Percentiles rank a stretch among this genome's conserved stretches.
These are phyloP conservation scores for Apophysomyces sp. DNA, from an alignment of 371 early-diverging fungal genomes.

Conservation along the genomic window DNA sequence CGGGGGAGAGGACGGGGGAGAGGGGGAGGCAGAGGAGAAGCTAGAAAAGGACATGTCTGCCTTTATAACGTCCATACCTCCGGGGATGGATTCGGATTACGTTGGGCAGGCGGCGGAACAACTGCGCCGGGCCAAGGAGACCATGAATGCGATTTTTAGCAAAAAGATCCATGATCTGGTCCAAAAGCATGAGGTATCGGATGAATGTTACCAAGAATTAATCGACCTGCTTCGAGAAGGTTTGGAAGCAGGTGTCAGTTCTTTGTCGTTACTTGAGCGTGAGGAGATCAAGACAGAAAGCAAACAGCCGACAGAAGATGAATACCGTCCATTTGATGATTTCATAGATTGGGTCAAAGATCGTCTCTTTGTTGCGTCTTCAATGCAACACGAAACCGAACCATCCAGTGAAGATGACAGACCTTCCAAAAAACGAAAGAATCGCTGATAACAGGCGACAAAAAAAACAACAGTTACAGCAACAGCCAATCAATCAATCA, in stretches of 20 bases:
- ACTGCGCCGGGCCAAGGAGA: neutral
- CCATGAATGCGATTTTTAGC: neutral
- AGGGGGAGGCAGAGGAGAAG: neutral
- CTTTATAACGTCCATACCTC: neutral
- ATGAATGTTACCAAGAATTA: neutral
- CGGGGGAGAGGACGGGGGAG: neutral
- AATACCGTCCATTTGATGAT: neutral
- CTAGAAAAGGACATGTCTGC: neutral
- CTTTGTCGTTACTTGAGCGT: neutral
- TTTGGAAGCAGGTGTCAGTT: neutral
- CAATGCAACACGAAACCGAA: no score
- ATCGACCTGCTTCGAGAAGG: neutral
- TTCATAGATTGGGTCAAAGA: neutral
- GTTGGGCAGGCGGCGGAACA: neutral
- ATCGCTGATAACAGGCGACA: no score
- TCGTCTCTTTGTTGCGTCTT: neutral
- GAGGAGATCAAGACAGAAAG: neutral
- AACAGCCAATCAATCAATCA: no score
- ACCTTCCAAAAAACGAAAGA: no score
- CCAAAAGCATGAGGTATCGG: neutral
- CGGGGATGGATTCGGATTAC: neutral
- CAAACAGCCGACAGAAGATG: neutral
- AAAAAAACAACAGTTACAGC: neutral
- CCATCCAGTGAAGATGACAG: no score
- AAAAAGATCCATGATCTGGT: neutral